Conservation (phyloP, 2,329 filamentous ascomycete species). For the Calonectria pauciramosa region DNA sequence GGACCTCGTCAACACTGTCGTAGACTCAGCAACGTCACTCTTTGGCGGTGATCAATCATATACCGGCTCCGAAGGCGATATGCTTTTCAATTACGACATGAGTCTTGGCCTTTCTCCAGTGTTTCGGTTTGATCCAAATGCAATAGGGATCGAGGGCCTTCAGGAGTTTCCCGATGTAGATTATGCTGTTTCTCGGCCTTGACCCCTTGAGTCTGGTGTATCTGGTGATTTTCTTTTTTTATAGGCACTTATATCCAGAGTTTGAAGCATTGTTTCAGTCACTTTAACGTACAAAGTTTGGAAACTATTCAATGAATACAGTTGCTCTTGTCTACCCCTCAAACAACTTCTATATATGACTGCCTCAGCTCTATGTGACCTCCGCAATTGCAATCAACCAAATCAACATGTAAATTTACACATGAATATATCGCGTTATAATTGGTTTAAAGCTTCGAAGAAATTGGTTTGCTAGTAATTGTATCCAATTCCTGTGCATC, state of each 20-base stretch:
- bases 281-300: not conserved
- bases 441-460: conserved; percentile 12
- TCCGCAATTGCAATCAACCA: not conserved
- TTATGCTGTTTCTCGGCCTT: not conserved
- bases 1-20: not conserved
- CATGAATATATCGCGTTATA: not conserved
- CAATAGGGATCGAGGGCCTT: conserved; percentile 34
- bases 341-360: not conserved
- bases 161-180: conserved; percentile 16
- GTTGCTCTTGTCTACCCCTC: not conserved
- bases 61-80: conserved; percentile 24
- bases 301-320: not conserved
- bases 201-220: not conserved
- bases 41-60: conserved; percentile 21
- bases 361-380: not conserved
- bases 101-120: conserved; percentile 47
- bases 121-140: conserved; percentile 44
- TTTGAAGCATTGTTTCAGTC: not conserved
- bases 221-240: not conserved
- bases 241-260: not conserved
- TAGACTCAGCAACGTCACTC: conserved; percentile 6
- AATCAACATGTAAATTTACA: not conserved
- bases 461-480: not conserved
- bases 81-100: conserved; percentile 43
- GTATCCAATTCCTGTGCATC: conserved; percentile 13